Base-by-base conservation (phyloP, 441 rosid genomes). In the Pelargonium citronellum region DNA sequence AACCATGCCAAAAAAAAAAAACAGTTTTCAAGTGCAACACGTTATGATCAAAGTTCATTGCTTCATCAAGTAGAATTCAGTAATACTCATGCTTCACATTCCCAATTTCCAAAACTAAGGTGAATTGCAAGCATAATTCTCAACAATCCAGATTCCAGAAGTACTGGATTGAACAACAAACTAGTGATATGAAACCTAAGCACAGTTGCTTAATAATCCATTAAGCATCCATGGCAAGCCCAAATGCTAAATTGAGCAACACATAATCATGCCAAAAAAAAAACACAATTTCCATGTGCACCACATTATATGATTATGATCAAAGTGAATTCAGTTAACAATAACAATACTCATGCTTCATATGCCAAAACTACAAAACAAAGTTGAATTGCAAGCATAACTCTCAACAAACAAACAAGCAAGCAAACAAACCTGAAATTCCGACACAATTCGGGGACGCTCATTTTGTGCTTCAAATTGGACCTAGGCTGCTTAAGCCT, bases 401-500 rank as follows among this genome's bases (percentile, higher is more conserved):
- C 5, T 49, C 7, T 9, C 22, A 19, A 27, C 6, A 13, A n/a
- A n/a, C n/a, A n/a, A n/a, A n/a, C n/a, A n/a, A n/a, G n/a, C n/a
- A n/a, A n/a, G n/a, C n/a, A n/a, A 72, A 16, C 37, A 72, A 30
- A 91, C 97, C 97, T 89, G 75, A 90, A 94, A 80, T 89, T 89
- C 70, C 98, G 91, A 75, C 92, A 91, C 70, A 91, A 71, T 44
- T 91, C 98, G 44, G 97, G 98, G 49, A 88, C 95, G 24, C 95
- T 87, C 97, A 91, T 89, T 77, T 89, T 93, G 67, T 89, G 86
- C 75, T 73, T 83, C 86, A 91, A 77, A 80, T 85, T 85, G 69
- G 96, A 88, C 72, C 84, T 73, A 46, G 97, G 96, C 69, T 95
- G 99, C 70, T 85, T 95, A 57, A 95, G 95, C 78, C 91, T 75